Conservation (phyloP, 257 asterid genomes). For the Primulina tabacum region DNA sequence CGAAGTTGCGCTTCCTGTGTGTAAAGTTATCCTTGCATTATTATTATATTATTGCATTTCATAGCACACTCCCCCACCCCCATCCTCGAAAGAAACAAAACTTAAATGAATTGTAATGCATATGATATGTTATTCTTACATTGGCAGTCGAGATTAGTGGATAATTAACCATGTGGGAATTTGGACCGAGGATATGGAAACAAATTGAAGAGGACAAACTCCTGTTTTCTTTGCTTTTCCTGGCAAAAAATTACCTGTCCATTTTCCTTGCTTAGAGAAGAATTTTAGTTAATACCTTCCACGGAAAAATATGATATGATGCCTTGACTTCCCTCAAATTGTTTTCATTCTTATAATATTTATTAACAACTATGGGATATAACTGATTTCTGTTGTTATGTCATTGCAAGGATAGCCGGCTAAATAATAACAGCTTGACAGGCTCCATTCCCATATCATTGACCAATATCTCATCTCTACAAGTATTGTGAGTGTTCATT, state of each 20-base stretch:
- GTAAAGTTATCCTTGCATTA: slow-evolving; percentile 37
- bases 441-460: slow-evolving; percentile 78
- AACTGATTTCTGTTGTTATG: slow-evolving; percentile 26
- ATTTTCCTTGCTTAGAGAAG: not conserved
- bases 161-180: too few species aligned
- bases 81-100: not conserved
- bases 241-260: not conserved
- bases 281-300: not conserved
- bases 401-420: slow-evolving; percentile 75
- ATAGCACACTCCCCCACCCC: not conserved
- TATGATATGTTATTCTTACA: too few species aligned
- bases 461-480: slow-evolving; percentile 81
- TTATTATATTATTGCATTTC: slow-evolving; percentile 5
- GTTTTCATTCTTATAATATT: not conserved
- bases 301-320: not conserved
- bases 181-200: too few species aligned
- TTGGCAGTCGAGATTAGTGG: too few species aligned
- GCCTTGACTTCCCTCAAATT: not conserved
- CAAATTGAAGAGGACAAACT: not conserved
- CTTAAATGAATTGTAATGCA: too few species aligned
- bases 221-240: too few species aligned
- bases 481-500: slow-evolving; percentile 78
- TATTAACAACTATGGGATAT: slow-evolving; percentile 19
- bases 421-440: slow-evolving; percentile 80
- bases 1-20: slow-evolving; percentile 87